phyloP scores from a whole-genome alignment of 805 yeast species.

The Myxozyma monticola region DNA sequence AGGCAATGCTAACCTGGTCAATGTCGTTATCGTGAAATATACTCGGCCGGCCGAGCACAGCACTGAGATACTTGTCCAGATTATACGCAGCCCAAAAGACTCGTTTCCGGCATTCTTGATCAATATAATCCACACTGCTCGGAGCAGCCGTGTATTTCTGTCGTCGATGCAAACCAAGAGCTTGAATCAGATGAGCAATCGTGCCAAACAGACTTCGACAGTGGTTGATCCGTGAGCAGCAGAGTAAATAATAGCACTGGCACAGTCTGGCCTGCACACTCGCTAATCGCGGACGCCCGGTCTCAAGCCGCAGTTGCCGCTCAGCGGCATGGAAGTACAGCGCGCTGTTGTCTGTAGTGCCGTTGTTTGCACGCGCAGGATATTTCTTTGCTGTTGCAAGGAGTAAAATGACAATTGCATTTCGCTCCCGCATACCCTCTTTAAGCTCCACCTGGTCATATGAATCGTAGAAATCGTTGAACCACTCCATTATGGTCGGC shows the following conservation, averaged over 20 bases:
- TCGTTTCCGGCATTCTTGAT: constrained; percentile 31
- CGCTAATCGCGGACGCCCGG: constrained; percentile 18
- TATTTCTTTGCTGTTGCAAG: constrained; percentile 22
- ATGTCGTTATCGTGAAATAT: constrained; percentile 54
- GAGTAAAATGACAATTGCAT: constrained; percentile 18
- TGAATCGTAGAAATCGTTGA: constrained; percentile 21
- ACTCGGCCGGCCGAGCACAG: constrained; percentile 52
- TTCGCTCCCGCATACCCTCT: constrained; percentile 16
- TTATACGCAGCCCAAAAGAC: constrained; percentile 35
- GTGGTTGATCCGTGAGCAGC: constrained; percentile 27
- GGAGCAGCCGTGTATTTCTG: constrained; percentile 3
- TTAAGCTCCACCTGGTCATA: constrained; percentile 6
- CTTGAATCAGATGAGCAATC: constrained; percentile 24
- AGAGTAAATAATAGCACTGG: constrained; percentile 22
- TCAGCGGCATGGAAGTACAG: constrained; percentile 23
- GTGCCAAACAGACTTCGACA: constrained; percentile 25
- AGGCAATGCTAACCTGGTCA: constrained; percentile 32
- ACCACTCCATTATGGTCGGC: constrained; percentile 19
- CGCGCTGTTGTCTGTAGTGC: constrained; percentile 9
- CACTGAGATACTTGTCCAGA: constrained; percentile 45
- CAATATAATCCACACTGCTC: constrained; percentile 12
- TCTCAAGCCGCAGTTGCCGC: constrained; percentile 13
- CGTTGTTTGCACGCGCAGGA: constrained; percentile 1
- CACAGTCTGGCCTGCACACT: constrained; percentile 26
- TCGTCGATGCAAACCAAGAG: constrained; percentile 22